Conservation (phyloP, 164 flowering plant species). For the Taxillus chinensis region DNA sequence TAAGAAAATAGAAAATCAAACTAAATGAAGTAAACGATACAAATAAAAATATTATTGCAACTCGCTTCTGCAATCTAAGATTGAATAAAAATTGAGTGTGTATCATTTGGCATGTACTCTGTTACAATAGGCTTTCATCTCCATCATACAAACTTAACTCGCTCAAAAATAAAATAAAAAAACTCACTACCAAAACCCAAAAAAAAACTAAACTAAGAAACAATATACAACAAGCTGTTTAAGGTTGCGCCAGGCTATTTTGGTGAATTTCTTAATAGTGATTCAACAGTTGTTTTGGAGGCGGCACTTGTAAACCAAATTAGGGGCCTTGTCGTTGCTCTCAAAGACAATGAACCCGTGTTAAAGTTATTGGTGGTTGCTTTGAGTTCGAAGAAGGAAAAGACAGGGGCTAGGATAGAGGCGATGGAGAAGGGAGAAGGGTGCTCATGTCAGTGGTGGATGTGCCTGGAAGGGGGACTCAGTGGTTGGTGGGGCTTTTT, state of each 20-base stretch:
- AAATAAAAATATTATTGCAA: too few relatives aligned
- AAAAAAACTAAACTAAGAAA: neutral
- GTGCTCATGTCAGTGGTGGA: neutral
- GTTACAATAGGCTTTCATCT: conserved; percentile 24
- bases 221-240: conserved; percentile 29
- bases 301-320: conserved; percentile 36
- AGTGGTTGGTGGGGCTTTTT: conserved; percentile 11
- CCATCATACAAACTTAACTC: too few relatives aligned
- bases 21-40: too few relatives aligned
- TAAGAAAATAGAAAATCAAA: too few relatives aligned
- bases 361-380: conserved; percentile 39
- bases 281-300: conserved; percentile 29
- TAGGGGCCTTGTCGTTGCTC: conserved; percentile 37
- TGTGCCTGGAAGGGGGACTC: neutral
- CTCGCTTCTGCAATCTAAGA: too few relatives aligned
- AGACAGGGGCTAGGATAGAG: conserved; percentile 10
- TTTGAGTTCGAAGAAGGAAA: conserved; percentile 30
- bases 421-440: conserved; percentile 1
- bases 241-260: conserved; percentile 44
- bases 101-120: conserved; percentile 47
- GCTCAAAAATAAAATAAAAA: too few relatives aligned
- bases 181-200: neutral
- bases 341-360: conserved; percentile 35
- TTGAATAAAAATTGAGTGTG: too few relatives aligned
- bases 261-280: conserved; percentile 41